Evolutionary conservation across 1,284 basidiomycete genomes (phyloP), one percentile per base, ranked within the genome.

Genomic region (Cutaneotrichosporon spelunceum): DNA sequence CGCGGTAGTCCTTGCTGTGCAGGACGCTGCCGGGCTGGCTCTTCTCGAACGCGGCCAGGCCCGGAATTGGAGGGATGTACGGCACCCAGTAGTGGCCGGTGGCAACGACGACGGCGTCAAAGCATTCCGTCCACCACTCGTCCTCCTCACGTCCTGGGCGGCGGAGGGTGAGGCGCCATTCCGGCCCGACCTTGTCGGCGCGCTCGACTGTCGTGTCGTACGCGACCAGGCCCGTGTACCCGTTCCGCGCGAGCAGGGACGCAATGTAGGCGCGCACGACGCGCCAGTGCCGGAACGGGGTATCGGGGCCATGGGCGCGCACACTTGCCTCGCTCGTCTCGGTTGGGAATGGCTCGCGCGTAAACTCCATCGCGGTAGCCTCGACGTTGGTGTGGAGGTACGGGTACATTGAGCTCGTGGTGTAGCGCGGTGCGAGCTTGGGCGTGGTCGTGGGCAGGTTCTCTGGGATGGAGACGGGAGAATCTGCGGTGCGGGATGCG

Each of bases 181-280:
- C 64, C 19, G 59, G 56, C 3, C 57, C 72, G 26, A 77, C 66
- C 62, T 83, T 83, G 57, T 81, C 76, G 5, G 81, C 75, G 2
- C 70, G 74, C 65, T 84, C 83, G 0, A 84, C 82, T 0, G 83
- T 80, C 1, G 83, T 84, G 64, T 82, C 81, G 69, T 82, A 84
- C 0, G 73, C 76, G 4, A 80, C 69, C 19, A 79, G 66, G 0
- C 73, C 70, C 56, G 83, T 80, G 59, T 52, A 79, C 78, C 34
- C 82, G 75, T 70, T 81, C 79, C 29, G 73, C 58, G 23, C 69
- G 58, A 66, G 76, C 47, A 80, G 79, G 39, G 65, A 63, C 54
- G 72, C 72, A 7, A 75, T 52, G 45, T 75, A 75, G 14, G 50
- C 30, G 9, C 53, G 36, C 29, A 62, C 57, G 3, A 33, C 53